Evolutionary conservation across 1,284 basidiomycete species (phyloP), one percentile per base, ranked within the genome.

Genomic region (Cryptococcus wingfieldii): DNA sequence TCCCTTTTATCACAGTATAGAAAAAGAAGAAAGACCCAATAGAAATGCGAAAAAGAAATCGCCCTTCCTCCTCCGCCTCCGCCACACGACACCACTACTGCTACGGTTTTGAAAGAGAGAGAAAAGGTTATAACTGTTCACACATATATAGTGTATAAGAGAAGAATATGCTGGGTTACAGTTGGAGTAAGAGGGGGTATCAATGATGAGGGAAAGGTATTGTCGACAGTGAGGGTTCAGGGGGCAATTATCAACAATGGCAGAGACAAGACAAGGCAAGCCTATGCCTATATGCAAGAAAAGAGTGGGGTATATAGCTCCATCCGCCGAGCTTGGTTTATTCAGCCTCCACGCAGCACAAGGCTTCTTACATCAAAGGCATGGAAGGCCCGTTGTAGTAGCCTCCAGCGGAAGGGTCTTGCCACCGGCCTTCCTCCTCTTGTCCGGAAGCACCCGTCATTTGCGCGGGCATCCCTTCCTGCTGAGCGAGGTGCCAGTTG

Each of bases 401-500:
- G 56, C 52, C 43, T 53, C 48, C 52, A 25, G 16, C 16, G 19
- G 39, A 39, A 14, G 44, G 53, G 37, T 55, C 60, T 51, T 61
- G 56, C 57, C 59, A 57, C 31, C 23, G 23, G 19, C 59, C 56
- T 6, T 38, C 41, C 18, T 42, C 50, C 3, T 38, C 44, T 14
- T 53, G 44, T 10, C n/a, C 25, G 18, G 28, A 47, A 7, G 44
- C 28, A 39, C 53, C 53, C 19, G 48, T 45, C 48, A 27, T 25
- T 38, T 53, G 58, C 25, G 47, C 51, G 25, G 38, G 54, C 42
- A 60, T 54, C 10, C 53, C 53, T 5, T 41, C 45, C 14, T 8
- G 50, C 45, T 54, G 54, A 5, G 38, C 16, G 14, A 64, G 50
- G 50, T 62, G 65, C 67, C 69, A 71, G 60, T 71, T 70, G 49